phyloP scores from a whole-genome alignment of 441 rosid genomes.

The Mallotus repandus region DNA sequence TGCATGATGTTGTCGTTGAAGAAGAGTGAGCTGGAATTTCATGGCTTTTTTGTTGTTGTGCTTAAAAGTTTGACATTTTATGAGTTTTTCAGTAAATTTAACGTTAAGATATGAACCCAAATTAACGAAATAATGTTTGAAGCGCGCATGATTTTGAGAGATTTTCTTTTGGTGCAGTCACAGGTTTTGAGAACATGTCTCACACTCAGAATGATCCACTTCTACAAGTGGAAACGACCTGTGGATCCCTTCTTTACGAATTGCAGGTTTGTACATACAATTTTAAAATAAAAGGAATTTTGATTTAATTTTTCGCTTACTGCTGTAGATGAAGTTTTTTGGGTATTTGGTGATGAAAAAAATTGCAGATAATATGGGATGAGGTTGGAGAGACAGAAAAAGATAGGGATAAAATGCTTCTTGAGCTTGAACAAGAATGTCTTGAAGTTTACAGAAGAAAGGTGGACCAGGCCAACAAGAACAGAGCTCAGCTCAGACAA shows the following conservation, averaged over 20 bases:
- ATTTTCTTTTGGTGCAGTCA: constrained; percentile 19
- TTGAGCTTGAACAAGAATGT: constrained; percentile 94
- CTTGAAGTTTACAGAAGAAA: constrained; percentile 89
- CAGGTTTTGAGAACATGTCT: constrained; percentile 43
- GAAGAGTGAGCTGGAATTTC: not conserved
- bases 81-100: too few species aligned
- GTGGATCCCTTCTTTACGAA: constrained; percentile 66
- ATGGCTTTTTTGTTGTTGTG: not conserved
- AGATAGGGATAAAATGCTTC: constrained; percentile 81
- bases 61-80: too few species aligned
- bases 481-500: constrained; percentile 81
- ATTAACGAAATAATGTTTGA: too few species aligned
- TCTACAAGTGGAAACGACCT: constrained; percentile 68
- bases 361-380: constrained; percentile 82
- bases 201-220: constrained; percentile 47
- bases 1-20: not conserved
- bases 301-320: not conserved
- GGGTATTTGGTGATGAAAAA: not conserved
- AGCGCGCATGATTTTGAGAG: too few species aligned
- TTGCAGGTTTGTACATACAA: constrained; percentile 19
- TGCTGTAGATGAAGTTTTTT: not conserved
- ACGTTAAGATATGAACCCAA: not conserved
- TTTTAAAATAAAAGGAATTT: not conserved
- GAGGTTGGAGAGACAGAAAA: constrained; percentile 92
- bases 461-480: constrained; percentile 83